These are phyloP conservation scores for Lotus japonicus DNA, from an alignment of 306 rosid species.

Conservation along the genomic window DNA sequence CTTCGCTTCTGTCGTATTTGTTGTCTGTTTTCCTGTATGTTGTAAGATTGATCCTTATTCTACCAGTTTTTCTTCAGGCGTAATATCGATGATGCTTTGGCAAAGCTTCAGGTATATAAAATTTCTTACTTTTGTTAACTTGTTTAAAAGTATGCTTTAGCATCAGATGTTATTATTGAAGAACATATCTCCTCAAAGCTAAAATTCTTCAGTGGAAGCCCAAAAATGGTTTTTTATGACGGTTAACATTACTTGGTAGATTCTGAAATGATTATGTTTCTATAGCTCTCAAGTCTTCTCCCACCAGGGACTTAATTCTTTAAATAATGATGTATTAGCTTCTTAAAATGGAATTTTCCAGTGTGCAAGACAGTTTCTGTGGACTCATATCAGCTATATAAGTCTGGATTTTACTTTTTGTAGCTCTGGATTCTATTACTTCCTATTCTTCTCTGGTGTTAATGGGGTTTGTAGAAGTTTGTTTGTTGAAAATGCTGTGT, in stretches of 20 bases:
- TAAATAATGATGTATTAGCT: not conserved
- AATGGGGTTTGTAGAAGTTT: not conserved
- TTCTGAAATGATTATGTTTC: slow-evolving; percentile 9
- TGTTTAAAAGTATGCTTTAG: not conserved
- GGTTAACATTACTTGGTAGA: not conserved
- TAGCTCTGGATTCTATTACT: not conserved
- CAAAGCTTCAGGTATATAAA: slow-evolving; percentile 32
- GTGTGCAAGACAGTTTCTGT: slow-evolving; percentile 4
- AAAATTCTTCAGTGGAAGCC: not conserved
- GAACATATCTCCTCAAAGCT: not conserved
- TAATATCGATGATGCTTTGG: slow-evolving; percentile 46
- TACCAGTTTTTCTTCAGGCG: slow-evolving; percentile 25
- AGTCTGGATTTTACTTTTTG: slow-evolving; percentile 10
- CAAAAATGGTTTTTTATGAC: not conserved
- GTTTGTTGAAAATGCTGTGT: not conserved
- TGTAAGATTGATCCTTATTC: slow-evolving; percentile 23
- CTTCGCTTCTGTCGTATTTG: slow-evolving; percentile 20
- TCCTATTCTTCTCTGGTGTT: slow-evolving; percentile 3
- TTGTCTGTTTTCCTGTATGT: slow-evolving; percentile 4
- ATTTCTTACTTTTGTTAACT: not conserved
- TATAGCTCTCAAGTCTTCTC: not conserved
- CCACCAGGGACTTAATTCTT: not conserved
- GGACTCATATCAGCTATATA: not conserved
- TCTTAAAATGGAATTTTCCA: not conserved
- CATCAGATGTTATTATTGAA: not conserved